Conservation (phyloP, 2,329 filamentous ascomycete species). For the Aspergillus piperis region DNA sequence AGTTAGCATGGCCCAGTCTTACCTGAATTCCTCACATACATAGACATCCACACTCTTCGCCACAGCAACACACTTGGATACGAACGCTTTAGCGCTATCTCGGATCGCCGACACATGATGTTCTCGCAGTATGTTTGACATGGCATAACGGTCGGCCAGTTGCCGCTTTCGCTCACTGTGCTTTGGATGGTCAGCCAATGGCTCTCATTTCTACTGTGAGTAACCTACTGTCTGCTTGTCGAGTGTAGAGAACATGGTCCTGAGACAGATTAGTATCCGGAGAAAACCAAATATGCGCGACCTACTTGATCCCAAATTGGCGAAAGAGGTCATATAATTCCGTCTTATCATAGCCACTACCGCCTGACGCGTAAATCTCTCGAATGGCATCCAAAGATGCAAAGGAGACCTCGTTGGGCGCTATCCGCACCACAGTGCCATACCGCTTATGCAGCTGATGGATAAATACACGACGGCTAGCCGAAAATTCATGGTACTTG, state of each 20-base stretch:
- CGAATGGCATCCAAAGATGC: conserved; percentile 31
- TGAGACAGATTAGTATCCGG: background rate
- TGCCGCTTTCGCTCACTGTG: conserved; percentile 65
- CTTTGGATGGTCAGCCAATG: conserved; percentile 36
- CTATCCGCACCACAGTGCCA: conserved; percentile 31
- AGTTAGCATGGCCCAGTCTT: background rate
- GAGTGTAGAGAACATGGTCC: conserved; percentile 23
- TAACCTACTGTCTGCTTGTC: conserved; percentile 12
- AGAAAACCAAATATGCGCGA: background rate
- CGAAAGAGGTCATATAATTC: conserved; percentile 38
- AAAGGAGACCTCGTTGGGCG: conserved; percentile 36
- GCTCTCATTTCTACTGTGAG: too few relatives aligned
- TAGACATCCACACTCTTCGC: conserved; percentile 61
- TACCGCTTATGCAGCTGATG: conserved; percentile 31
- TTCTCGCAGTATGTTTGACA: conserved; percentile 64
- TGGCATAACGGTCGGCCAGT: conserved; percentile 68
- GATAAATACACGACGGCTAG: conserved; percentile 30
- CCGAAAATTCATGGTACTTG: conserved; percentile 35
- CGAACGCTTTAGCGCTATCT: conserved; percentile 58
- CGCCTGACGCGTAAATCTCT: conserved; percentile 36
- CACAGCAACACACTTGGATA: conserved; percentile 53
- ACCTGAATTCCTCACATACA: conserved; percentile 44
- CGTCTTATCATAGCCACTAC: conserved; percentile 42
- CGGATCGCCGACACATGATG: conserved; percentile 59
- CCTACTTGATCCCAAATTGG: conserved; percentile 34